These are phyloP conservation scores for Diaporthe sp. DNA, from an alignment of 2,329 filamentous ascomycete species.

Conservation along the genomic window DNA sequence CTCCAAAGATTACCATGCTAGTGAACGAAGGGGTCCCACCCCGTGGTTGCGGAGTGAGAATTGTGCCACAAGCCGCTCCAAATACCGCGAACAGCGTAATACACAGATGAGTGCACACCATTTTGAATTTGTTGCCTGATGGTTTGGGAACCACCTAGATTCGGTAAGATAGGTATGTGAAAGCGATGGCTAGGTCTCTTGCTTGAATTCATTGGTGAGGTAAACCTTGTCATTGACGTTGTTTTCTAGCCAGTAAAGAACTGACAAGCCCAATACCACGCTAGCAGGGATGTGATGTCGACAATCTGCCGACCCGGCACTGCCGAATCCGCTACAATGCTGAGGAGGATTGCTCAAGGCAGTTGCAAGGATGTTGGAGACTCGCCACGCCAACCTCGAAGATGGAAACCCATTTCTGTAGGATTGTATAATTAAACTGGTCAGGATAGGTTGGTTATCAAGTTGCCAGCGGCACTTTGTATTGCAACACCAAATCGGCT, in stretches of 20 bases:
- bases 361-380: no score
- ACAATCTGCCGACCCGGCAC: background rate
- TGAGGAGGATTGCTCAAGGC: background rate
- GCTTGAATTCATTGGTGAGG: background rate
- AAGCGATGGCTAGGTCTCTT: background rate
- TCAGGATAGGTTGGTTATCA: no score
- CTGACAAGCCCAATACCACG: background rate
- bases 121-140: background rate
- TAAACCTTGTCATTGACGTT: no score
- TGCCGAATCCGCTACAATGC: background rate
- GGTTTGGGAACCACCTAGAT: background rate
- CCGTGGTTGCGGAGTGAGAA: background rate
- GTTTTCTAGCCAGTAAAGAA: no score
- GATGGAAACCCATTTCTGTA: background rate
- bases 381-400: no score
- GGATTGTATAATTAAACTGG: no score
- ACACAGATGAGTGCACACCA: background rate
- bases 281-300: background rate
- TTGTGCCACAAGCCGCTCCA: background rate
- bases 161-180: background rate
- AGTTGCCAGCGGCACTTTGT: no score
- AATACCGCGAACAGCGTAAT: background rate
- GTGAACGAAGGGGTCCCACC: background rate
- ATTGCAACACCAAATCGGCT: no score
- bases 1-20: background rate